These are phyloP conservation scores for Sextonia rubra DNA, from an alignment of 164 flowering plant species.

Conservation along the genomic window DNA sequence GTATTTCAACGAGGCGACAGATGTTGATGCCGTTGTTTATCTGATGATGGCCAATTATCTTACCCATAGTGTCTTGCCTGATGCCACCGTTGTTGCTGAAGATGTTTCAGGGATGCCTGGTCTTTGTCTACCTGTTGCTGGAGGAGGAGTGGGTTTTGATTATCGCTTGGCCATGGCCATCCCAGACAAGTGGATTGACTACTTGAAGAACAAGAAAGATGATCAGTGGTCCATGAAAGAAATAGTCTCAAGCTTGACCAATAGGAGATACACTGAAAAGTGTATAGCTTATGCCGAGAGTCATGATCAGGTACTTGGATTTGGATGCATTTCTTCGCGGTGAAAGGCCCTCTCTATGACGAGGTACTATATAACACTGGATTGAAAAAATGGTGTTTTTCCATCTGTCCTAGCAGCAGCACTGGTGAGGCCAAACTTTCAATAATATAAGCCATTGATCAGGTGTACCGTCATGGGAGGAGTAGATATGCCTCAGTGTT, in stretches of 20 bases:
- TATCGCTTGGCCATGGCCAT: slow-evolving; percentile 94
- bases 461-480: background rate
- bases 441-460: background rate
- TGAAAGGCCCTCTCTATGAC: background rate
- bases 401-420: background rate
- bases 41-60: slow-evolving; percentile 83
- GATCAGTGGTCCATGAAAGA: slow-evolving; percentile 91
- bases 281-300: slow-evolving; percentile 96
- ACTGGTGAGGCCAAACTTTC: background rate
- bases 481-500: background rate
- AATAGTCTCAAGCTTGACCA: slow-evolving; percentile 63
- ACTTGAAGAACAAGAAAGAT: slow-evolving; percentile 78
- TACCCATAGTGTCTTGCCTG: slow-evolving; percentile 62
- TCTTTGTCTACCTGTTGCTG: slow-evolving; percentile 68
- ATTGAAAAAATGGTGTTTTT: background rate
- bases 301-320: slow-evolving; percentile 79
- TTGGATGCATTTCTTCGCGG: background rate
- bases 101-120: slow-evolving; percentile 99
- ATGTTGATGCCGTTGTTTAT: slow-evolving; percentile 93
- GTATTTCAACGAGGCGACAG: slow-evolving; percentile 86
- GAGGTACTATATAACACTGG: background rate
- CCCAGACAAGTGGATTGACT: slow-evolving; percentile 97
- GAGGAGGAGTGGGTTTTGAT: slow-evolving; percentile 92
- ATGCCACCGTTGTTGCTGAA: slow-evolving; percentile 89
- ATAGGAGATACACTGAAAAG: slow-evolving; percentile 90